These are phyloP conservation scores for Venturia oleaginea DNA, from an alignment of 2,329 filamentous ascomycete genomes.

Conservation along the genomic window DNA sequence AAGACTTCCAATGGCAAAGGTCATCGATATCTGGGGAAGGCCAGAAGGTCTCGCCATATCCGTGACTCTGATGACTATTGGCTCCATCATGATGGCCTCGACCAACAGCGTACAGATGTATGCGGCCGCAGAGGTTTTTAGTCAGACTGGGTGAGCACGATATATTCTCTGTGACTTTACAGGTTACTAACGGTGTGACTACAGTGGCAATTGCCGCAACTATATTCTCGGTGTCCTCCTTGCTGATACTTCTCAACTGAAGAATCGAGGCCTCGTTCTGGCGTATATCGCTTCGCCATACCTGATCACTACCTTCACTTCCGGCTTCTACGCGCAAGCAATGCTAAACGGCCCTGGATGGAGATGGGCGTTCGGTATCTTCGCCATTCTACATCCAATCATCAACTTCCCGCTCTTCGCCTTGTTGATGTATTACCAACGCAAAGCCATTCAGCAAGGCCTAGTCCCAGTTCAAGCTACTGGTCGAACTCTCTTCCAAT, in stretches of 20 bases:
- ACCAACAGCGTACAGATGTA: conserved; percentile 51
- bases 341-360: conserved; percentile 48
- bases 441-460: conserved; percentile 46
- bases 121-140: conserved; percentile 50
- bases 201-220: conserved; percentile 49
- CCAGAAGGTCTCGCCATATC: conserved; percentile 52
- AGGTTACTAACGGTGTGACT: conserved; percentile 47
- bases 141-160: no score
- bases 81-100: conserved; percentile 57
- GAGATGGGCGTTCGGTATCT: conserved; percentile 61
- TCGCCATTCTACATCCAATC: conserved; percentile 54
- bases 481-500: conserved; percentile 39
- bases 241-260: conserved; percentile 56
- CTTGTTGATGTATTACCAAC: conserved; percentile 22
- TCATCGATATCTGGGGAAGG: conserved; percentile 59
- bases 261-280: conserved; percentile 55
- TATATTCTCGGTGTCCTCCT: conserved; percentile 54
- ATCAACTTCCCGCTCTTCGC: conserved; percentile 50
- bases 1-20: conserved; percentile 57
- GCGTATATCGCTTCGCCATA: conserved; percentile 56
- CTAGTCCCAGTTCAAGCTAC: conserved; percentile 33
- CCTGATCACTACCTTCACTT: conserved; percentile 58
- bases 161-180: no score
- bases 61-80: conserved; percentile 41
- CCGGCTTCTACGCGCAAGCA: conserved; percentile 49